A percentile compares a stretch with the other conserved stretches of the same genome.
phyloP scores from a whole-genome alignment of 345 rosid genomes.

The Citrus australasica region DNA sequence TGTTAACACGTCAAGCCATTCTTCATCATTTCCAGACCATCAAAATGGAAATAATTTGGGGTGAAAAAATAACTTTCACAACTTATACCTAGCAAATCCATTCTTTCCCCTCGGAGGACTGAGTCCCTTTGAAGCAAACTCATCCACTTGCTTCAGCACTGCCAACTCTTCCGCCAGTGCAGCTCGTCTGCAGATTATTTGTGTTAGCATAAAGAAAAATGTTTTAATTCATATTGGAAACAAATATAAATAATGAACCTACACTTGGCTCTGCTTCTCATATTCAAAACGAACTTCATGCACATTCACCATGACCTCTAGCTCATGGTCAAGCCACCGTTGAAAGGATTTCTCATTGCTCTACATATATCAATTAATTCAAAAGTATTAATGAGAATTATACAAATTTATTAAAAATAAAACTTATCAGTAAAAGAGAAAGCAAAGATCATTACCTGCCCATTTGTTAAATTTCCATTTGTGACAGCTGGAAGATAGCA shows the following conservation, averaged over 20 bases:
- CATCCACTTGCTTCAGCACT: conserved; percentile 84
- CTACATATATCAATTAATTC: conserved; percentile 30
- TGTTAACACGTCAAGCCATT: conserved; percentile 2
- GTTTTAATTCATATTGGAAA: neutral
- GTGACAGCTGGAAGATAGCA: conserved; percentile 50
- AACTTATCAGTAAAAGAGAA: neutral
- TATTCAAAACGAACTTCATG: conserved; percentile 97
- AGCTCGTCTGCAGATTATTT: conserved; percentile 61
- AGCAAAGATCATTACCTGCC: conserved; percentile 54
- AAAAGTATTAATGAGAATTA: neutral
- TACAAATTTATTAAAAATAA: neutral
- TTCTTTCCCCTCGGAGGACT: conserved; percentile 94
- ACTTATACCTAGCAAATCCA: conserved; percentile 79
- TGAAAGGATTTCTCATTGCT: conserved; percentile 88
- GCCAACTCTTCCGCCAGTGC: conserved; percentile 93
- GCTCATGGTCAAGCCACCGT: conserved; percentile 94
- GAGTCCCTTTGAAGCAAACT: conserved; percentile 79
- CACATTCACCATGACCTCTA: conserved; percentile 98
- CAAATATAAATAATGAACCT: conserved; percentile 28
- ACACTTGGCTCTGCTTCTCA: conserved; percentile 99
- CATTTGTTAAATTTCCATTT: conserved; percentile 75
- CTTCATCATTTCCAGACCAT: neutral
- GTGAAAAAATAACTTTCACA: neutral
- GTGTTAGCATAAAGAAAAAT: neutral
- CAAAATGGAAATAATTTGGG: neutral